A percentile compares a stretch with the other conserved stretches of the same genome.
These are phyloP conservation scores for Pseudonitzschia delicatissima DNA, from an alignment of 108 stramenopile species.

Conservation along the genomic window DNA sequence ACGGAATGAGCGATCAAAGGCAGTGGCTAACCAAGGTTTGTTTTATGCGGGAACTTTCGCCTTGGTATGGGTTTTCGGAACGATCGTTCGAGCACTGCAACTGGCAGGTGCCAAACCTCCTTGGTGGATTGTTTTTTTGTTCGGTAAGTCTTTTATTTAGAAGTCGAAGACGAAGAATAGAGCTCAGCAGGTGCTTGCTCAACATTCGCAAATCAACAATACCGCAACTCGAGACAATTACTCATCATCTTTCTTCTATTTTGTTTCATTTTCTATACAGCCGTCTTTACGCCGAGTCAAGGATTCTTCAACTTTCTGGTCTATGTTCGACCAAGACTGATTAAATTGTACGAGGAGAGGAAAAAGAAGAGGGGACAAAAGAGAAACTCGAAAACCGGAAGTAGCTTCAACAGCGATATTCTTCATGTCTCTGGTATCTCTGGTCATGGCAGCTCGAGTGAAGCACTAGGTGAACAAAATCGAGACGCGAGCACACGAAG, in stretches of 20 bases:
- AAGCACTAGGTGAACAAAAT: not conserved
- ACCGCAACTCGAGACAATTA: no score
- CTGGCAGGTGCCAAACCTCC: not conserved
- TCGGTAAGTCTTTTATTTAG: no score
- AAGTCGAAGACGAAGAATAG: no score
- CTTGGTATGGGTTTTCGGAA: not conserved
- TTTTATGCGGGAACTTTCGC: conserved; percentile 5
- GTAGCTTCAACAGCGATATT: conserved; percentile 3
- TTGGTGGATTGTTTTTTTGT: not conserved
- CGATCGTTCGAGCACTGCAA: not conserved
- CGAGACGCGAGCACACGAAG: not conserved
- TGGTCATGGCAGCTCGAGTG: not conserved
- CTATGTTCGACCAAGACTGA: conserved; percentile 28
- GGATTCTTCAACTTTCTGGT: conserved; percentile 47
- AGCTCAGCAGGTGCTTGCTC: no score
- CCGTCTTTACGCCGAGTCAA: conserved; percentile 30
- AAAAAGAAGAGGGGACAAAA: not conserved
- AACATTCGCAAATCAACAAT: no score
- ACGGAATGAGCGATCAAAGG: not conserved
- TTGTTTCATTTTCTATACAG: no score
- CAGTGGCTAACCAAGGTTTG: conserved; percentile 10
- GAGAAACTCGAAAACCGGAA: not conserved
- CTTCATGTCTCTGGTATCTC: conserved; percentile 3
- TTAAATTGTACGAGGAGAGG: not conserved
- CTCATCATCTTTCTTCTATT: no score